Base-by-base conservation (phyloP, 2,329 filamentous ascomycete species). In the Ceratocystis papillata region DNA sequence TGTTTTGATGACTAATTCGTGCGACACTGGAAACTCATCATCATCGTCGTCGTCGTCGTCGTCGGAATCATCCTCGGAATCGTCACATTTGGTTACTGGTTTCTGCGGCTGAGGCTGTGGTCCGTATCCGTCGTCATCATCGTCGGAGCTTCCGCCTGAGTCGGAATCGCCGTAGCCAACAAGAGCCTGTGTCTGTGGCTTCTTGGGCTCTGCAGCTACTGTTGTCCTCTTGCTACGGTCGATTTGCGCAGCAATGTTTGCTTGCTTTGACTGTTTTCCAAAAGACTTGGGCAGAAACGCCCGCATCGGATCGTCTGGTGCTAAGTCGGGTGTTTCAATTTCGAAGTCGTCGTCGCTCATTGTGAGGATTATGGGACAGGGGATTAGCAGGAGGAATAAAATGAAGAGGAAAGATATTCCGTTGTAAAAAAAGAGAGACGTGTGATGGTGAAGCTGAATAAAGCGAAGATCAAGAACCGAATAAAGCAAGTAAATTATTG, bases 1-100 rank as follows among this genome's bases (percentile, higher is more conserved):
- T 15, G 93, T 96, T 76, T 95, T 96, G 73, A 97, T 80, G 33
- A 96, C 79, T 74, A 99, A 83, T 76, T 96, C 92, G 74, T 99
- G 94, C 5, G 94, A 95, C 12, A 95, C 85, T 1, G 94, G 94
- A 70, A 87, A 96, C 71, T 96, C 89, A 72, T 96, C 91, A 61
- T 89, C 89, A 37, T 92, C 89, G 25, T 90, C 84, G 1, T 84
- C 83, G 30, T 84, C 80, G 62, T 85, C 83, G 61, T 84, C 80
- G 46, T 79, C 76, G 65, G 81, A 79, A 55, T 79, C 77, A 64
- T 79, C 79, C 59, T 80, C 77, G 66, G 76, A 73, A 70, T 78
- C 74, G 71, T 73, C 75, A 5, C 28, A 37, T 57, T 73, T 72
- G 65, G 76, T 73, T 15, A 20, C 10, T 17, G 53, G 75, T 74